These are phyloP conservation scores for Yamadazyma triangularis DNA, from an alignment of 1,139 yeast genomes.

Conservation along the genomic window DNA sequence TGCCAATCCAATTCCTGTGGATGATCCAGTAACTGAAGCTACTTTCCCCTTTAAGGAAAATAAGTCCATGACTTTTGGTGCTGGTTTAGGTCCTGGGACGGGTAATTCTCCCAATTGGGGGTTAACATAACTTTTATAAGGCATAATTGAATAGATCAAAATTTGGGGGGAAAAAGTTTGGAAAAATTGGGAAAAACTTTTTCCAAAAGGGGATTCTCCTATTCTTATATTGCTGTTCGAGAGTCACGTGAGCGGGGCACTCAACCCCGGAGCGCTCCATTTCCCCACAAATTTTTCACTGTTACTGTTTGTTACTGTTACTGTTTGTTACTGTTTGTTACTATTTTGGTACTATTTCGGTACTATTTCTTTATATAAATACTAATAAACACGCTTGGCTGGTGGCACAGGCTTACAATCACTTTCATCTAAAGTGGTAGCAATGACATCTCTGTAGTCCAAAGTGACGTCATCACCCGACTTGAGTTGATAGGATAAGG, in stretches of 20 bases:
- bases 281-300: too few relatives aligned
- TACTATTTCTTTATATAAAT: too few relatives aligned
- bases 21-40: slow-evolving; percentile 85
- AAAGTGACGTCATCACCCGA: slow-evolving; percentile 70
- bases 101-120: slow-evolving; percentile 26
- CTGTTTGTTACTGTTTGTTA: too few relatives aligned
- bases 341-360: too few relatives aligned
- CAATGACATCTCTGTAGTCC: slow-evolving; percentile 83
- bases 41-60: slow-evolving; percentile 77
- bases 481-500: slow-evolving; percentile 82
- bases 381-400: slow-evolving; percentile 86
- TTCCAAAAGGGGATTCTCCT: too few relatives aligned
- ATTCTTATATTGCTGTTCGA: too few relatives aligned
- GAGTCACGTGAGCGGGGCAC: too few relatives aligned
- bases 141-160: too few relatives aligned
- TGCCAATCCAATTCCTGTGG: slow-evolving; percentile 83
- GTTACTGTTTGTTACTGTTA: too few relatives aligned
- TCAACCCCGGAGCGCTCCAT: too few relatives aligned
- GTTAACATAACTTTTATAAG: slow-evolving; percentile 18
- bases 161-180: too few relatives aligned
- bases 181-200: too few relatives aligned
- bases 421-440: slow-evolving; percentile 77
- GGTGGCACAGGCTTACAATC: slow-evolving; percentile 98
- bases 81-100: slow-evolving; percentile 23
- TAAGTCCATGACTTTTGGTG: slow-evolving; percentile 38